phyloP scores from a whole-genome alignment of 2,329 filamentous ascomycete genomes.

The Alternaria incomplexa region DNA sequence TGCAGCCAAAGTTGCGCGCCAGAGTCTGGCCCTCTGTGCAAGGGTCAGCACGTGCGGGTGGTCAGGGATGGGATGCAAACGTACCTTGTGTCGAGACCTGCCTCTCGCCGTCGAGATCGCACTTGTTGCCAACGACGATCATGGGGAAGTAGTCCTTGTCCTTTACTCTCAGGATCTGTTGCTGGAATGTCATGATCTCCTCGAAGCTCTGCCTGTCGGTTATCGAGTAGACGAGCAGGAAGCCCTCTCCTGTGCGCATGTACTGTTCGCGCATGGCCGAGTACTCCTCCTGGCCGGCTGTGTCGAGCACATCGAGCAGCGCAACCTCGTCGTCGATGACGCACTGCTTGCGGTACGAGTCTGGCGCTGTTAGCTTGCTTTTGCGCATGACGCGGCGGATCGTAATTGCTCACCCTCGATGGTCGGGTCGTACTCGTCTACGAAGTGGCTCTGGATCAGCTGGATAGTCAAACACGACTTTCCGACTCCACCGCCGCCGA shows the following conservation, averaged over 20 bases:
- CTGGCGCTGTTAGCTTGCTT: constrained; percentile 57
- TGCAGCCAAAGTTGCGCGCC: constrained; percentile 88
- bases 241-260: constrained; percentile 98
- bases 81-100: constrained; percentile 91
- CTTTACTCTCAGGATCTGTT: constrained; percentile 98
- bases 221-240: constrained; percentile 97
- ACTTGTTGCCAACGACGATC: constrained; percentile 99
- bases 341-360: constrained; percentile 99
- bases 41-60: constrained; percentile 24
- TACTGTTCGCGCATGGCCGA: constrained; percentile 99
- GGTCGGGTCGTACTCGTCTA: constrained; percentile 98
- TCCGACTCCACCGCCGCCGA: constrained; percentile 96
- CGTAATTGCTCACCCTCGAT: constrained; percentile 80
- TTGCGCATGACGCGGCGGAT: not conserved
- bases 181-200: constrained; percentile 97
- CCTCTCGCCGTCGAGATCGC: constrained; percentile 92
- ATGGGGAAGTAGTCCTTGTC: constrained; percentile 99
- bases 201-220: constrained; percentile 97
- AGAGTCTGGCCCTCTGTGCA: constrained; percentile 83
- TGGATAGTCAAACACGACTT: constrained; percentile 99
- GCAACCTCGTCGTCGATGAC: constrained; percentile 98
- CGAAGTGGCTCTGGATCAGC: constrained; percentile 81
- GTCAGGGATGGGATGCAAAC: constrained; percentile 40
- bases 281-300: constrained; percentile 98
- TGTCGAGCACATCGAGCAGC: constrained; percentile 96